Base-by-base conservation (phyloP, 805 yeast species). In the Kodamaea neixiangensis region DNA sequence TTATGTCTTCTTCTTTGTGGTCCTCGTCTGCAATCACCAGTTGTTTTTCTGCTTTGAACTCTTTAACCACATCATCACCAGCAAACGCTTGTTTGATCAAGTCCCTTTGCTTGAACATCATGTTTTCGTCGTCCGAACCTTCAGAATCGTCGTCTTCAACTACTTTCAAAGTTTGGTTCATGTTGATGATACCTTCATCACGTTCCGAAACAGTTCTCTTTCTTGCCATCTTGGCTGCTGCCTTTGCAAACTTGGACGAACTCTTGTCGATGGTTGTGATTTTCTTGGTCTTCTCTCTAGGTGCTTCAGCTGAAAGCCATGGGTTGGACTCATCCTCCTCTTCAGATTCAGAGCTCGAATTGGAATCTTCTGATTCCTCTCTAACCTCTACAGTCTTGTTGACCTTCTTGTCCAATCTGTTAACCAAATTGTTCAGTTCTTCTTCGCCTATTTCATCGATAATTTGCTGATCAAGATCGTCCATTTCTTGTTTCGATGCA, bases 21-120 rank as follows among this genome's bases (percentile, higher is more conserved):
- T 83, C 97, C 67, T 93, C 97, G 44, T 87, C 91, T 41, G 73
- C 79, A 5, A 78, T 75, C 10, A 80, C 80, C 57, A 81, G 77
- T 51, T 76, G 73, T 72, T 93, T 94, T 60, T 92, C 98, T 11
- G 73, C 78, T 55, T 81, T 83, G 66, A 94, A 94, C 57, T 91
- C 91, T 5, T 75, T 72, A 13, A 89, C 87, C 37, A 93, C 97
- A 65, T 94, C 94, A 71, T 94, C 99, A 21, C 98, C 98, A 3
- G 97, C 97, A 77, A 94, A 94, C 0, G 98, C 99, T 64, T 91
- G 86, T 54, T 86, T 82, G 54, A 94, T 87, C 42, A 94, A 76
- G 48, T 89, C 92, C 56, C 83, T 83, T 63, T 91, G 96, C 58
- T 82, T 81, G 73, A 91, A 89, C 79, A 81, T 76, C 52, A 72